These are phyloP conservation scores for Daldinia grandis DNA, from an alignment of 495 filamentous ascomycete genomes.

Conservation along the genomic window DNA sequence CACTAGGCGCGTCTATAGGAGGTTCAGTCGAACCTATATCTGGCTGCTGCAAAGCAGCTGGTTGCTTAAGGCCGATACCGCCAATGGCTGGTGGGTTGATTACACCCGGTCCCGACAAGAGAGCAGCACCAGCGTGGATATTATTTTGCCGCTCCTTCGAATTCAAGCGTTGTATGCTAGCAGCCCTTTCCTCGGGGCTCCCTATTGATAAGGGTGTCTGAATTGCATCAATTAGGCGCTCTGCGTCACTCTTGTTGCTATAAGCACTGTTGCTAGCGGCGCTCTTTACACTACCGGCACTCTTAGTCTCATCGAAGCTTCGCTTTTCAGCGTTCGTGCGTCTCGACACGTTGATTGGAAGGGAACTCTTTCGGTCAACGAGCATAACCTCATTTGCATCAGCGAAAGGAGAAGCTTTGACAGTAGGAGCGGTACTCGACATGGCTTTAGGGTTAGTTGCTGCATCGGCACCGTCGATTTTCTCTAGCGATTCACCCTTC, in stretches of 20 bases:
- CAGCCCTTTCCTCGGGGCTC: slow-evolving; percentile 48
- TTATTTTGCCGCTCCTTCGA: slow-evolving; percentile 36
- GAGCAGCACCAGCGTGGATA: slow-evolving; percentile 26
- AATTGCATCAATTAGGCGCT: slow-evolving; percentile 78
- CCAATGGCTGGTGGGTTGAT: background rate
- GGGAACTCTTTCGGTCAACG: slow-evolving; percentile 55
- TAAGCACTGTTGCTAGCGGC: slow-evolving; percentile 60
- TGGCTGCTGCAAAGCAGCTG: background rate
- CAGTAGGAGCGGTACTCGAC: slow-evolving; percentile 38
- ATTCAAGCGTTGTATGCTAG: slow-evolving; percentile 25
- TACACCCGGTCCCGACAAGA: slow-evolving; percentile 5
- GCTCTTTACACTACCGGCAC: slow-evolving; percentile 63
- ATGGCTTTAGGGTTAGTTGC: slow-evolving; percentile 26
- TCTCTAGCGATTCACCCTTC: slow-evolving; percentile 50
- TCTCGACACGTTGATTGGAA: slow-evolving; percentile 21
- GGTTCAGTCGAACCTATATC: background rate
- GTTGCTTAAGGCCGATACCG: background rate
- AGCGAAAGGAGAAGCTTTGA: slow-evolving; percentile 46
- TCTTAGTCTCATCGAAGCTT: slow-evolving; percentile 54
- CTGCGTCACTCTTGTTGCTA: slow-evolving; percentile 73
- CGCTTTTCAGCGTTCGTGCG: slow-evolving; percentile 34
- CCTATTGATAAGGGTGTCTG: slow-evolving; percentile 64
- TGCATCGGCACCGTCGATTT: slow-evolving; percentile 12
- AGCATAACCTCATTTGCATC: slow-evolving; percentile 65
- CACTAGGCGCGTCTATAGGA: slow-evolving; percentile 20